A percentile compares a stretch with the other conserved stretches of the same genome.
Evolutionary conservation across 495 filamentous ascomycete species (phyloP).

Genomic region (Podospora appendiculata): DNA sequence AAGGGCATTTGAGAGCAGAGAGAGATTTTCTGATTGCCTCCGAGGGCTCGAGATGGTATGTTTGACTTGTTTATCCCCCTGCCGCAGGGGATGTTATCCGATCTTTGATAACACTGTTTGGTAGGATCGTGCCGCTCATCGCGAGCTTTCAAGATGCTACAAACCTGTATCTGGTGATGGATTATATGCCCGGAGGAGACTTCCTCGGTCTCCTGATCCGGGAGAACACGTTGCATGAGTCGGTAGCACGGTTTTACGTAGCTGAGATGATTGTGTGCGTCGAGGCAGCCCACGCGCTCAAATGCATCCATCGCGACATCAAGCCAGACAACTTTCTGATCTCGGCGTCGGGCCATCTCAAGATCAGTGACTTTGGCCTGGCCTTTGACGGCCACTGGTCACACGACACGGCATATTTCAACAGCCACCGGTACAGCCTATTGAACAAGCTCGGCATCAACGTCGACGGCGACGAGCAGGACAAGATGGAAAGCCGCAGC

Average conservation of each 20-base stretch:
- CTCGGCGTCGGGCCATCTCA: slow-evolving; percentile 77
- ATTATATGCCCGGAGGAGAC: slow-evolving; percentile 94
- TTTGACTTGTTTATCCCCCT: background rate
- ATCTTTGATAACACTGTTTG: background rate
- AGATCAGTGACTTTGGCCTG: slow-evolving; percentile 91
- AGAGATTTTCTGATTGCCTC: slow-evolving; percentile 84
- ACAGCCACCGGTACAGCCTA: slow-evolving; percentile 69
- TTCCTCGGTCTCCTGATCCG: slow-evolving; percentile 81
- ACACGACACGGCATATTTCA: slow-evolving; percentile 79
- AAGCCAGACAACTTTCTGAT: slow-evolving; percentile 97
- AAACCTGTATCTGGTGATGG: slow-evolving; percentile 89
- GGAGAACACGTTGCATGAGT: slow-evolving; percentile 70
- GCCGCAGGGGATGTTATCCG: no score
- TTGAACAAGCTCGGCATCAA: slow-evolving; percentile 66
- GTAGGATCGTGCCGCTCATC: slow-evolving; percentile 72
- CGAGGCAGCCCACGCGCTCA: slow-evolving; percentile 80
- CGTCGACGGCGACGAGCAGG: slow-evolving; percentile 67
- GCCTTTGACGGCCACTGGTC: slow-evolving; percentile 94
- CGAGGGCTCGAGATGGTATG: slow-evolving; percentile 67
- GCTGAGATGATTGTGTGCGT: slow-evolving; percentile 95
- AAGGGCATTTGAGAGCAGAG: slow-evolving; percentile 86
- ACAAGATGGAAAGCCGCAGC: slow-evolving; percentile 49
- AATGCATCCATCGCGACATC: slow-evolving; percentile 89
- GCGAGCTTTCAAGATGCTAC: slow-evolving; percentile 80
- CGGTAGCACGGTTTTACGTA: slow-evolving; percentile 73